Conservation (phyloP, 2,329 filamentous ascomycete genomes). For the Davidsoniella virescens region DNA sequence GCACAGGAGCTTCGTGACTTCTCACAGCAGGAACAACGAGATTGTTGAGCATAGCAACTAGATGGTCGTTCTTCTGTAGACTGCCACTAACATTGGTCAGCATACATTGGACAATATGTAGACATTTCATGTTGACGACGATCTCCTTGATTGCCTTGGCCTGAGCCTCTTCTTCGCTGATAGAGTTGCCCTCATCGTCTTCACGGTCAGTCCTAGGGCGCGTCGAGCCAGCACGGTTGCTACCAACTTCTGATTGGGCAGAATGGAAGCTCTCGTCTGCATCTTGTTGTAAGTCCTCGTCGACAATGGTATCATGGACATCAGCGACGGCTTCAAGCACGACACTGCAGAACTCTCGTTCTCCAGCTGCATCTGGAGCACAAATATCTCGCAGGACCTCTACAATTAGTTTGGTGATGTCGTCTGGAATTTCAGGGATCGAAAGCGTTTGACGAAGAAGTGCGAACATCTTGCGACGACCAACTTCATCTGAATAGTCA, state of each 20-base stretch:
- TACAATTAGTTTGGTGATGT: constrained; percentile 75
- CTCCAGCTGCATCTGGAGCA: constrained; percentile 53
- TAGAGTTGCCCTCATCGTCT: constrained; percentile 17
- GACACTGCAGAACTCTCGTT: constrained; percentile 68
- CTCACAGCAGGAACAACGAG: constrained; percentile 89
- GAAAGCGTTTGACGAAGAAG: constrained; percentile 74
- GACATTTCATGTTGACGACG: constrained; percentile 94
- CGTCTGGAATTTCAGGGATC: constrained; percentile 75
- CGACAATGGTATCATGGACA: constrained; percentile 83
- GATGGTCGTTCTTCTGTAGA: constrained; percentile 72
- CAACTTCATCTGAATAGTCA: constrained; percentile 96
- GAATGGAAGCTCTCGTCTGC: constrained; percentile 75
- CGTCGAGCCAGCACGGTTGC: constrained; percentile 29
- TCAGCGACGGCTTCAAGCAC: constrained; percentile 90
- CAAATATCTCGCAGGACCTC: constrained; percentile 73
- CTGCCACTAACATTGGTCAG: constrained; percentile 80
- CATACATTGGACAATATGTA: constrained; percentile 96
- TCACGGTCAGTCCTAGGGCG: constrained; percentile 27
- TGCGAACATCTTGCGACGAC: constrained; percentile 87
- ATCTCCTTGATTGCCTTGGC: constrained; percentile 76
- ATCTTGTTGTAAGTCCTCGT: constrained; percentile 37
- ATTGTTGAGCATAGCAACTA: constrained; percentile 98
- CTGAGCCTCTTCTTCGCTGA: constrained; percentile 48
- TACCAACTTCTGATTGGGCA: constrained; percentile 69
- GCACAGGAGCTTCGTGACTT: constrained; percentile 79